These are phyloP conservation scores for Eucalyptus tenuipes DNA, from an alignment of 345 rosid genomes.

Conservation along the genomic window DNA sequence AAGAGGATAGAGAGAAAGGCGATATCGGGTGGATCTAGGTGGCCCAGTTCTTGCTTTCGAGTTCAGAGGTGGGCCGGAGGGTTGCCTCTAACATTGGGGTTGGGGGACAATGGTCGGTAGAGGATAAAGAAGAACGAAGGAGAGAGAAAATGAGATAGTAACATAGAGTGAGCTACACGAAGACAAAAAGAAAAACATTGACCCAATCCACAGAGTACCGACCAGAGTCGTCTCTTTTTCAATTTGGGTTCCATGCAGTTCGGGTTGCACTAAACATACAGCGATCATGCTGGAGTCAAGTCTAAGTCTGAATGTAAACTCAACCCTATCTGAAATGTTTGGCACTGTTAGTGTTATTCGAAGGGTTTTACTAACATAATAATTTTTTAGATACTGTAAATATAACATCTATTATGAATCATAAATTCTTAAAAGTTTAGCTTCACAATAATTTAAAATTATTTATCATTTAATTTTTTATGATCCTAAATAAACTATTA, in stretches of 20 bases:
- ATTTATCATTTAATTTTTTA: too few species aligned
- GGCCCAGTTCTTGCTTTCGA: not conserved
- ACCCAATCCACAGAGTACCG: not conserved
- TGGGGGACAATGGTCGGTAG: fast-evolving
- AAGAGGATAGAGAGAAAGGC: not conserved
- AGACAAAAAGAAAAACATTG: not conserved
- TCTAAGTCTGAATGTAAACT: not conserved
- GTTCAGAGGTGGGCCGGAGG: not conserved
- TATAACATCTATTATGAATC: fast-evolving
- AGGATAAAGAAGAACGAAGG: not conserved
- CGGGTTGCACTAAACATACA: too few species aligned
- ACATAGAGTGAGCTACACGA: not conserved
- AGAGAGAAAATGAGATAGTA: not conserved
- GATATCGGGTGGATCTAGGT: not conserved
- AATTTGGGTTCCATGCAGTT: not conserved
- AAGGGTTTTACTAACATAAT: too few species aligned
- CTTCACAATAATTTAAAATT: fast-evolving
- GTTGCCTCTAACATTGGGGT: not conserved
- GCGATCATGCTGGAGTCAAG: not conserved
- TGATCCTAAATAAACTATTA: fast-evolving
- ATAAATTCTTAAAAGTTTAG: fast-evolving
- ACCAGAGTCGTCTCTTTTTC: not conserved
- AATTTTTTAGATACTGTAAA: fast-evolving
- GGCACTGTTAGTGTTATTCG: fast-evolving
- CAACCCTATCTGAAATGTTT: not conserved